Evolutionary conservation across 1,284 basidiomycete genomes (phyloP), one percentile per base, ranked within the genome.

Genomic region (Ustilago nuda): DNA sequence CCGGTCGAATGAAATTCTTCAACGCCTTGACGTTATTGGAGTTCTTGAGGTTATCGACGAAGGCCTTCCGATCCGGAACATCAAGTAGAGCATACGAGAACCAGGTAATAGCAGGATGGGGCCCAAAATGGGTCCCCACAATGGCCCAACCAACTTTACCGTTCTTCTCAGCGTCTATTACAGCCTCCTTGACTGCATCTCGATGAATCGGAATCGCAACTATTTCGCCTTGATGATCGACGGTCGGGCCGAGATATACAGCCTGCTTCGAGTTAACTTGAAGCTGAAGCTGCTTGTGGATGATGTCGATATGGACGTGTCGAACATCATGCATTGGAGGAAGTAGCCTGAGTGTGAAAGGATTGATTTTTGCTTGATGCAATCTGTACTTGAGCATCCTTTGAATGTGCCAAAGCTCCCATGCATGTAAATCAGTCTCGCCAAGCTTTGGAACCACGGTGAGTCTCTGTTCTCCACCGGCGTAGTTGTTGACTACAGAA

Each of bases 141-240:
- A 70, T 17, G 3, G 61, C 62, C 48, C 46, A 70, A n/a, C 35
- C 61, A 1, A 70, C 58, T 17, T 45, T 53, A 0, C 45, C 15
- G 4, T 5, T 13, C 6, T 8, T 4, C 12, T 41, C 19, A 8
- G 15, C 2, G 1, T 41, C 58, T 8, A 56, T 17, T 12, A 70
- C 9, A 3, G 48, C 30, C 8, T 41, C 17, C 27, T 46, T 58
- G n/a, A 62, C 60, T 7, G 0, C 4, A 5, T 69, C 56, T 23
- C 41, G 37, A n/a, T 33, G 36, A 12, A 65, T 70, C 5, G 62
- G 68, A 0, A 64, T 9, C 6, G 68, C 68, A 50, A 53, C 48
- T 9, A 65, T 33, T 12, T 55, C 46, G 2, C 36, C 61, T 8
- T 23, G 15, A 50, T 60, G 50, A 30, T 54, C 55, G 8, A 17